Evolutionary conservation across 495 filamentous ascomycete species (phyloP), one percentile per base, ranked within the genome.

Genomic region (Aspergillus mulundensis): DNA sequence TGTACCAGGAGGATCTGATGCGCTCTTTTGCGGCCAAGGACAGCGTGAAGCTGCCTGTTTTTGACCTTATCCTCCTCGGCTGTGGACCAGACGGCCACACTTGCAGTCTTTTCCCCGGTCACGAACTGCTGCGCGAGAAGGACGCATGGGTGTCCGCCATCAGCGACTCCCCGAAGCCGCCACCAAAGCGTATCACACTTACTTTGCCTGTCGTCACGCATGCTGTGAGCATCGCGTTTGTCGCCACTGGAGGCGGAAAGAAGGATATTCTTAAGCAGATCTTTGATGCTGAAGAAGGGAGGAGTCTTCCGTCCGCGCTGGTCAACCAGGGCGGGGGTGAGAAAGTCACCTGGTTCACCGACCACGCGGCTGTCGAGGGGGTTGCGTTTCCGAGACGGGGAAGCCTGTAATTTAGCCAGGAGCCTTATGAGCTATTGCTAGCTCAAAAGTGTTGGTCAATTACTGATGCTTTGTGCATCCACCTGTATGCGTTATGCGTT

Each of bases 11-110:
- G 67, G 74, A 77, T n/a, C 80, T 98, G 40, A 92, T 97, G 63
- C 75, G 71, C 49, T 85, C 83, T 43, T 94, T 96, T 63, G 89
- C 91, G 25, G 82, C 86, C 61, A 85, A 91, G 71, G 88, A 95
- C 70, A 87, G 86, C 64, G 88, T 96, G 70, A 88, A 90, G 75
- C 75, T 96, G 25, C 94, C 94, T 54, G 87, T 96, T 59, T 98
- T 98, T 66, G 94, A 98, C 66, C 79, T 98, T 23, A 77, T 98
- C 19, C 81, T 98, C 16, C 84, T 98, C 42, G 94, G 94, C 54
- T 93, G 88, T 62, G 94, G 94, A 3, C 94, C 93, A 15, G 94
- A 98, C 67, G 94, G 94, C 36, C 94, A 98, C 72, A 97, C 94
- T 21, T 97, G 95, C 87, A 91, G 86, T 61, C 78, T 97, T 25